Evolutionary conservation across 129 eudicot genomes (phyloP).

Genomic region (Tanacetum coccineum): DNA sequence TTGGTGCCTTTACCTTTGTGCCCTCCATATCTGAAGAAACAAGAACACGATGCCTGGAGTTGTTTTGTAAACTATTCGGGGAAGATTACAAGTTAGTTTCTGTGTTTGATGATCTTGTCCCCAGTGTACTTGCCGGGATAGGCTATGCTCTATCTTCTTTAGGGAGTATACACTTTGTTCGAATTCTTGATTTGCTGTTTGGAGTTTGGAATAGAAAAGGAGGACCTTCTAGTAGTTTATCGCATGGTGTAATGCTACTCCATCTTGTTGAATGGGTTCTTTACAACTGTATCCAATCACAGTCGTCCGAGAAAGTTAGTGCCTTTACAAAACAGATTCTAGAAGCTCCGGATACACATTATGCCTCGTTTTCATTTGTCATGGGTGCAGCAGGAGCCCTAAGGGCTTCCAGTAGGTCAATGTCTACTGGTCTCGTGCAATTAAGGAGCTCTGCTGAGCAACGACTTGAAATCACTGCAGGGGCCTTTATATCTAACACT

Average conservation of each 20-base stretch:
- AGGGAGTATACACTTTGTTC: conserved; percentile 38
- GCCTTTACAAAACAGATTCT: conserved; percentile 52
- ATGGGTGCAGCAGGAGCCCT: conserved; percentile 93
- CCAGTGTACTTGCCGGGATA: conserved; percentile 72
- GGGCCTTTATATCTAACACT: conserved; percentile 36
- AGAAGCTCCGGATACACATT: conserved; percentile 34
- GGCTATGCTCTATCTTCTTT: conserved; percentile 72
- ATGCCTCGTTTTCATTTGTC: conserved; percentile 56
- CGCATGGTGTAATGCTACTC: conserved; percentile 71
- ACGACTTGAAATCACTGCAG: conserved; percentile 47
- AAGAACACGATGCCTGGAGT: conserved; percentile 52
- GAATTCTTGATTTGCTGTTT: conserved; percentile 48
- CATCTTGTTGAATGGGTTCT: conserved; percentile 93
- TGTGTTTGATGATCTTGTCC: conserved; percentile 41
- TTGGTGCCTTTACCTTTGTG: conserved; percentile 66
- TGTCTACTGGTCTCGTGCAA: conserved; percentile 42
- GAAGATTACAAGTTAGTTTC: conserved; percentile 45
- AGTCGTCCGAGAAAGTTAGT: conserved; percentile 48
- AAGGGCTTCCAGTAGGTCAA: conserved; percentile 63
- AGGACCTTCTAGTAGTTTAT: conserved; percentile 44
- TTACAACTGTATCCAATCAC: conserved; percentile 43
- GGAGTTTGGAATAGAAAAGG: conserved; percentile 61
- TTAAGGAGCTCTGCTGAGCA: conserved; percentile 60
- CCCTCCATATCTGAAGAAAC: conserved; percentile 52
- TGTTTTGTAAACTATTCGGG: conserved; percentile 58